phyloP scores from a whole-genome alignment of 192 early-diverging fungal genomes.

The Coemansia sp. region DNA sequence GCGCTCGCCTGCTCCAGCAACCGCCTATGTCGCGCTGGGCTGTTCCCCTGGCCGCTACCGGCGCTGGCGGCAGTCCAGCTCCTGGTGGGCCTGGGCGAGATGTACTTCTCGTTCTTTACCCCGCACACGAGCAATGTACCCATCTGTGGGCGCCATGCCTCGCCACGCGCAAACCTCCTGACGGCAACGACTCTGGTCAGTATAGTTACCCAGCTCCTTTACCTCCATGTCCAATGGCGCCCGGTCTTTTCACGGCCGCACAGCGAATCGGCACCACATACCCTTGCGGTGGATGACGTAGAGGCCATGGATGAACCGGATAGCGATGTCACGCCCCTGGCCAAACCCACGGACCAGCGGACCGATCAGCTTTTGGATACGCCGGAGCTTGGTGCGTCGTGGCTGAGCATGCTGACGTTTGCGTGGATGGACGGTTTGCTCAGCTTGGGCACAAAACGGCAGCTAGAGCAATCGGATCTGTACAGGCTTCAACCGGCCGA shows the following conservation, averaged over 20 bases:
- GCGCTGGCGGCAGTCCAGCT: slow-evolving; percentile 2
- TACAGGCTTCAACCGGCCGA: slow-evolving; percentile 53
- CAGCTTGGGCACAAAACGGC: slow-evolving; percentile 48
- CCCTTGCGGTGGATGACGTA: background rate
- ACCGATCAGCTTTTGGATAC: slow-evolving; percentile 16
- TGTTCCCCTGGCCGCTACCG: slow-evolving; percentile 21
- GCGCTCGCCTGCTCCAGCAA: background rate
- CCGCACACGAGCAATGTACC: slow-evolving; percentile 2
- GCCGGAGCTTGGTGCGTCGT: slow-evolving; percentile 22
- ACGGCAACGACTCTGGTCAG: background rate
- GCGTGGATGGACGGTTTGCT: slow-evolving; percentile 61
- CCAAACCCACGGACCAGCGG: slow-evolving; percentile 8
- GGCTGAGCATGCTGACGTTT: slow-evolving; percentile 41
- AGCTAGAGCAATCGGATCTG: slow-evolving; percentile 58
- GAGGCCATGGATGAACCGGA: background rate
- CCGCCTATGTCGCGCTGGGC: slow-evolving; percentile 1
- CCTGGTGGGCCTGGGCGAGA: slow-evolving; percentile 2
- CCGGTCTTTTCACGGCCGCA: slow-evolving; percentile 12
- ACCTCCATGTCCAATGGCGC: slow-evolving; percentile 17
- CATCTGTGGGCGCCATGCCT: slow-evolving; percentile 8
- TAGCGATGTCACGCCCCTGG: slow-evolving; percentile 15
- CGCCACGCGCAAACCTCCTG: slow-evolving; percentile 12
- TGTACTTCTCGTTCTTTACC: slow-evolving; percentile 32
- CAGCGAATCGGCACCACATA: background rate
- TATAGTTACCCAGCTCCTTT: background rate